Evolutionary conservation across 768 basidiomycete genomes (phyloP).

Genomic region (Sarcodon aspratus): DNA sequence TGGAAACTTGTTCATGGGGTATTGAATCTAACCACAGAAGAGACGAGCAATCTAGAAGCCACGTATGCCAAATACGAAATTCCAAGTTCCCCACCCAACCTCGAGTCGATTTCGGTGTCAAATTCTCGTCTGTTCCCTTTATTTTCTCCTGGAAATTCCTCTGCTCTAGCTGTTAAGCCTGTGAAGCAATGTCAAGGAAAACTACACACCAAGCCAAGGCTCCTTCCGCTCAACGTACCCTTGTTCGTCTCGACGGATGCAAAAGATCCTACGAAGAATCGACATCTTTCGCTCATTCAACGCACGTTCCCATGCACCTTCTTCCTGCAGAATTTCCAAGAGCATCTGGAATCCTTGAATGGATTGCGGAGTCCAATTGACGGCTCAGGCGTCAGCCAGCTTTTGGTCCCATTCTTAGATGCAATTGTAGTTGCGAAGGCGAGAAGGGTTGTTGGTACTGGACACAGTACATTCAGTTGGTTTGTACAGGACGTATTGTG

Average conservation of each 20-base stretch:
- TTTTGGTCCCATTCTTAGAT: conserved; percentile 56
- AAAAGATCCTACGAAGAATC: conserved; percentile 24
- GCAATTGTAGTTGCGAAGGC: conserved; percentile 57
- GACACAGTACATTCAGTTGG: conserved; percentile 64
- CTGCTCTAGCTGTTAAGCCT: conserved; percentile 7
- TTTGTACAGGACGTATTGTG: conserved; percentile 62
- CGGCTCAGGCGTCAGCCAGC: conserved; percentile 30
- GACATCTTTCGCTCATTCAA: conserved; percentile 32
- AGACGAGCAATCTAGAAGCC: conserved; percentile 7
- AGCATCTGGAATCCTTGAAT: conserved; percentile 17
- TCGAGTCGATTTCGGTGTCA: conserved; percentile 8
- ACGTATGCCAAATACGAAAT: conserved; percentile 3
- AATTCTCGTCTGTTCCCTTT: conserved; percentile 12
- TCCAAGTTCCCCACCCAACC: conserved; percentile 4
- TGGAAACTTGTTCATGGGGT: conserved; percentile 39
- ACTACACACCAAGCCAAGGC: conserved; percentile 28
- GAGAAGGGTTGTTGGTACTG: conserved; percentile 50
- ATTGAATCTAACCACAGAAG: conserved; percentile 25
- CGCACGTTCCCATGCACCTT: conserved; percentile 55
- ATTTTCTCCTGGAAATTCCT: conserved; percentile 15
- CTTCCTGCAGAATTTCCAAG: conserved; percentile 39
- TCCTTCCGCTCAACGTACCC: conserved; percentile 38
- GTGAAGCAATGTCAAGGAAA: conserved; percentile 24
- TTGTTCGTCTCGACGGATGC: conserved; percentile 61
- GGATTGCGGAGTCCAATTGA: conserved; percentile 34